Conservation (phyloP, 148 eudicot genomes). For the Diospyros kaki region DNA sequence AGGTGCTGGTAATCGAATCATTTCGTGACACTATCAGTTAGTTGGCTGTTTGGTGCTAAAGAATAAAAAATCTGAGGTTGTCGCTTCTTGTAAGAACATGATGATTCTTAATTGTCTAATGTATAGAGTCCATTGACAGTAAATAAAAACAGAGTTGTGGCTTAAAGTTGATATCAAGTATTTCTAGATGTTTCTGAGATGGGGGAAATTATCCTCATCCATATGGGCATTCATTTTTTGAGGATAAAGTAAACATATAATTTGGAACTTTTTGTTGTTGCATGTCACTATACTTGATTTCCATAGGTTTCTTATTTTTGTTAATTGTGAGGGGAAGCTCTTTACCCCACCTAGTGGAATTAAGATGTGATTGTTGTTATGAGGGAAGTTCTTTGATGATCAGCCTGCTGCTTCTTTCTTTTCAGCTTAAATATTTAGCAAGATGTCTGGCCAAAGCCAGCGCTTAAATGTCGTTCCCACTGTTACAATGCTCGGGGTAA, state of each 20-base stretch:
- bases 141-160: too few relatives aligned
- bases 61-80: too few relatives aligned
- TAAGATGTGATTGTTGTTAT: too few relatives aligned
- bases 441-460: constrained; percentile 10
- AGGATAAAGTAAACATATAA: not conserved
- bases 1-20: too few relatives aligned
- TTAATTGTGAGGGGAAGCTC: not conserved
- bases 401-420: not conserved
- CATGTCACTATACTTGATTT: not conserved
- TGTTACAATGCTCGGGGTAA: constrained; percentile 7
- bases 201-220: not conserved
- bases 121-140: too few relatives aligned
- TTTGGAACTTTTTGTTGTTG: not conserved
- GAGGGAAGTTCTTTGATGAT: not conserved
- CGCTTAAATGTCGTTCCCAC: constrained; percentile 11
- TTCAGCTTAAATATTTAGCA: constrained; percentile 3
- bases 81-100: too few relatives aligned
- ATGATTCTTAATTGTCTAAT: too few relatives aligned
- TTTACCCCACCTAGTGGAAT: not conserved
- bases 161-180: not conserved
- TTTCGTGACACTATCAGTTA: too few relatives aligned
- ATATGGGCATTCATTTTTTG: not conserved
- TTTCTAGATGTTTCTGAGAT: not conserved
- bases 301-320: not conserved
- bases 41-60: too few relatives aligned